phyloP scores from a whole-genome alignment of 768 basidiomycete species.

The Naganishia vaughanmartiniae region DNA sequence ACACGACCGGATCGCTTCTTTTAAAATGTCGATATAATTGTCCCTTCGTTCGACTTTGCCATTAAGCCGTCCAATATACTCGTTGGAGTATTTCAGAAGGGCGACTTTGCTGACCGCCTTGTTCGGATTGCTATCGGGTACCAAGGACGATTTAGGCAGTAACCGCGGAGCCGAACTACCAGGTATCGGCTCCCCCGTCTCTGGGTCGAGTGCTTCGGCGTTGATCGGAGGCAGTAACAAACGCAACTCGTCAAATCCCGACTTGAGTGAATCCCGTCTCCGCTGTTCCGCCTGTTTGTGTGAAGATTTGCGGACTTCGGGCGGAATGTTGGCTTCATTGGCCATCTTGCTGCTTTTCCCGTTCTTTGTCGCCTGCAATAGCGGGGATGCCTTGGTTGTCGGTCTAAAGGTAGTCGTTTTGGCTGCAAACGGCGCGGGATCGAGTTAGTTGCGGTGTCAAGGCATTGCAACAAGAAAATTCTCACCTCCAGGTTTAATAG shows the following conservation, averaged over 20 bases:
- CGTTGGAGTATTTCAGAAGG: slow-evolving; percentile 83
- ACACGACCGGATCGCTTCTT: slow-evolving; percentile 66
- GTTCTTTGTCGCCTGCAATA: slow-evolving; percentile 34
- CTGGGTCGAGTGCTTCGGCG: slow-evolving; percentile 63
- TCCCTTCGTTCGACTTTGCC: slow-evolving; percentile 75
- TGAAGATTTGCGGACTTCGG: slow-evolving; percentile 52
- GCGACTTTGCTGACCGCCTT: slow-evolving; percentile 92
- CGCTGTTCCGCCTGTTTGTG: slow-evolving; percentile 97
- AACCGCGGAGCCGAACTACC: slow-evolving; percentile 86
- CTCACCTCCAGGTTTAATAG: slow-evolving; percentile 21
- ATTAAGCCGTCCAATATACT: slow-evolving; percentile 75
- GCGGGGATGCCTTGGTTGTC: slow-evolving; percentile 3
- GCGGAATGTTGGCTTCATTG: slow-evolving; percentile 37
- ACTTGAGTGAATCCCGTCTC: slow-evolving; percentile 91
- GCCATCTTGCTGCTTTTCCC: slow-evolving; percentile 28
- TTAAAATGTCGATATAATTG: slow-evolving; percentile 67
- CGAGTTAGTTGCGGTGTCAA: background rate
- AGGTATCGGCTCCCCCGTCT: slow-evolving; percentile 72
- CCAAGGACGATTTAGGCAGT: slow-evolving; percentile 66
- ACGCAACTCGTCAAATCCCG: slow-evolving; percentile 64
- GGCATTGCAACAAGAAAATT: background rate
- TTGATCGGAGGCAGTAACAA: slow-evolving; percentile 82
- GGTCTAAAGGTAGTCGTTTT: slow-evolving; percentile 17
- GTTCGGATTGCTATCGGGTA: slow-evolving; percentile 83
- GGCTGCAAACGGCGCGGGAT: background rate